Base-by-base conservation (phyloP, 257 asterid genomes). In the Nicotiana tomentosiformis region DNA sequence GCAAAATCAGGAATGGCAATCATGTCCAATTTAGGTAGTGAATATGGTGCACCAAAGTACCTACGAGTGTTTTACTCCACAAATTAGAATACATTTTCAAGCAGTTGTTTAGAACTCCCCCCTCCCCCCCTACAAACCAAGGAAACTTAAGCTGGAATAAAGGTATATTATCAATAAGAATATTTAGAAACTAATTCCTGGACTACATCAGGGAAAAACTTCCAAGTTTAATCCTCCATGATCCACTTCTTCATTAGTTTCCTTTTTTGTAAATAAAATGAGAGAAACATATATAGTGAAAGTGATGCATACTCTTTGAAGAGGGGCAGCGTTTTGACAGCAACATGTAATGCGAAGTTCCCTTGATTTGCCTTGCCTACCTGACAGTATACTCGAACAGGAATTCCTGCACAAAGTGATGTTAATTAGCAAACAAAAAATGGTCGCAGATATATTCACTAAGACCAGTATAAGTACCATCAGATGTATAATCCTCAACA, bases 1-100 rank as follows among this genome's bases (percentile, higher is more conserved):
- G 99, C 97, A 91, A 95, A 95, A 90, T 95, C 99, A 70, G 98
- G 98, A 86, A 95, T 95, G 16, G 99, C 99, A 89, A 95, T 86
- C 99, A 93, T 94, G 90, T 95, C 99, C 93, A 93, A 84, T 86
- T 95, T 95, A 66, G 99, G 99, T 70, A 95, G 93, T 49, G 97
- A 86, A 89, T 95, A 95, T 56, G 98, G 99, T 86, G 93, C 94
- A 10, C 85, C 97, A 85, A 95, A 93, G 87, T 95, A 93, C 90
- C 99, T 95, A 84, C 46, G 79, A 32, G 77, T 78, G 56, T 6
- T 77, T 64, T 81, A 51, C 29, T 46, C 33, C 55, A 30, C 58
- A 66, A 49, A 49, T 68, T 46, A 46, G 23, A 70, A 70, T 39
- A 82, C 23, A 37, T 12, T 82, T 80, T 23, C 66, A 81, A 81